These are phyloP conservation scores for Strobilomyces echinocephalus DNA, from an alignment of 768 basidiomycete species.

Conservation along the genomic window DNA sequence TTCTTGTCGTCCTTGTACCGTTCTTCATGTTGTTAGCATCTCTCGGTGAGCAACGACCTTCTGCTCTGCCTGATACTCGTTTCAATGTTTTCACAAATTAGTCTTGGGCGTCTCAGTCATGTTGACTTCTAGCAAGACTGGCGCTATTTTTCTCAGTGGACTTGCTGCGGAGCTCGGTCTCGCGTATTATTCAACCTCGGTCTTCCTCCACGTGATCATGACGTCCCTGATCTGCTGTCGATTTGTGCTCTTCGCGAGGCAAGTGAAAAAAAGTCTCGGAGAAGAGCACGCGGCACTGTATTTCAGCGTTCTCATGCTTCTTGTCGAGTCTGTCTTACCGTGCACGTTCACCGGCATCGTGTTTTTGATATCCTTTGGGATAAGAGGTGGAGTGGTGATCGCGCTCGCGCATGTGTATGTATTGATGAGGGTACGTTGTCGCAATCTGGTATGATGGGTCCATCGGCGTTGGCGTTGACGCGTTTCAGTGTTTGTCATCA, in stretches of 20 bases:
- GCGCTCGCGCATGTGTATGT: background rate
- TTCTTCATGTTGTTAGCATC: constrained; percentile 12
- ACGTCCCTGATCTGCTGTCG: background rate
- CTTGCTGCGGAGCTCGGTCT: background rate
- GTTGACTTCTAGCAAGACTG: background rate
- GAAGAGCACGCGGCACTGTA: constrained; percentile 3
- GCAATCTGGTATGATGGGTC: too few relatives aligned
- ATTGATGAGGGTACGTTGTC: constrained; percentile 3
- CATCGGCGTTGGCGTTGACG: background rate
- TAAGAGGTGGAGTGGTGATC: background rate
- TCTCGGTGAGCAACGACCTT: constrained; percentile 5
- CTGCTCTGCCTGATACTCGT: background rate
- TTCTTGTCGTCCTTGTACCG: constrained; percentile 2
- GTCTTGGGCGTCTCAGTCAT: constrained; percentile 2
- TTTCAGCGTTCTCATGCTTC: background rate
- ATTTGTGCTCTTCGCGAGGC: background rate
- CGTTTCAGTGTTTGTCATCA: constrained; percentile 11
- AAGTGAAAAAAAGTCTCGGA: background rate
- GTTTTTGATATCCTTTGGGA: constrained; percentile 1
- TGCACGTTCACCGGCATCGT: constrained; percentile 5
- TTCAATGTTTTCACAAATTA: background rate
- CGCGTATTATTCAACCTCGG: background rate
- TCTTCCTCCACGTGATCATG: constrained; percentile 3
- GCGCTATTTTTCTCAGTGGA: background rate
- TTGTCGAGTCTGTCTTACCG: constrained; percentile 16